Conservation (phyloP, 116 monocot genomes). For the Phalaenopsis hybrid region DNA sequence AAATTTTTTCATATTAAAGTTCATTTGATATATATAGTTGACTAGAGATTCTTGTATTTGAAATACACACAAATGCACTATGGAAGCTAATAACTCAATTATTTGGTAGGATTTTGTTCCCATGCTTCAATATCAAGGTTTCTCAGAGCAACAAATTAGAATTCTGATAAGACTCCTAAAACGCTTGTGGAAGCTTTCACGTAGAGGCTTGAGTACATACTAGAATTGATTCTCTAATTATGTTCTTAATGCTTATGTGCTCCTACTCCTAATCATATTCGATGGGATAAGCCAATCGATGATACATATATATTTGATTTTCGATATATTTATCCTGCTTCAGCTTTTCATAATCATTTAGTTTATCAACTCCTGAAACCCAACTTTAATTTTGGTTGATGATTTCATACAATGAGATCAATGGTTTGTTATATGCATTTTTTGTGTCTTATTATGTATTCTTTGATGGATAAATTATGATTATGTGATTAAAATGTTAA, state of each 20-base stretch:
- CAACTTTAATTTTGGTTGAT: not conserved
- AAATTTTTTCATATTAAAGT: no score
- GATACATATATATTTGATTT: not conserved
- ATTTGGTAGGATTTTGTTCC: no score
- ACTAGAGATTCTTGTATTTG: no score
- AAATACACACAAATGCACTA: no score
- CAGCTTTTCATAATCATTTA: not conserved
- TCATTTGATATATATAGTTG: no score
- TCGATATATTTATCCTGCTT: not conserved
- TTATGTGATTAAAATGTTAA: no score
- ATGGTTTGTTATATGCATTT: no score
- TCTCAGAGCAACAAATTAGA: slow-evolving; percentile 35
- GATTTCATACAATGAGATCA: no score
- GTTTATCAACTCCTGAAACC: not conserved
- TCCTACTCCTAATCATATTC: not conserved
- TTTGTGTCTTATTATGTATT: no score
- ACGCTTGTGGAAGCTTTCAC: slow-evolving; percentile 35
- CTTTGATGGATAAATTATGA: no score
- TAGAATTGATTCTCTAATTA: slow-evolving; percentile 43
- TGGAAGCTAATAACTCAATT: no score
- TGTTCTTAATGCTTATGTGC: not conserved
- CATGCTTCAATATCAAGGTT: no score
- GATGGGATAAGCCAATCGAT: not conserved
- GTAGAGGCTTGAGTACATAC: slow-evolving; percentile 39
- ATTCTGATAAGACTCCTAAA: slow-evolving; percentile 29